Base-by-base conservation (phyloP, 495 filamentous ascomycete genomes). In the Hypoxylon subgilvum region DNA sequence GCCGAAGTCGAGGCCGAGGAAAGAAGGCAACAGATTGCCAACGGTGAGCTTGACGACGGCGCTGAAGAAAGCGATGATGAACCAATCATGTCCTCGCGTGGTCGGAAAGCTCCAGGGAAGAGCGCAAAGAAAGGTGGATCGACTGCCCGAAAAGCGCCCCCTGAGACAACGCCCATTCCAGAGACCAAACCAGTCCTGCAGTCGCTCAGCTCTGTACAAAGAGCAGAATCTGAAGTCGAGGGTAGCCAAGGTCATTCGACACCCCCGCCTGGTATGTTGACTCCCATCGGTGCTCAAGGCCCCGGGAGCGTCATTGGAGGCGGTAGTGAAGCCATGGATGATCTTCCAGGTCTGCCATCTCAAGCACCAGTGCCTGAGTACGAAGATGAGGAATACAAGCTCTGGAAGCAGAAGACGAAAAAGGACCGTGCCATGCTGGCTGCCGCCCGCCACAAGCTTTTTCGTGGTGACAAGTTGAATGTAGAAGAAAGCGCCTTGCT, bases 321-420 rank as follows among this genome's bases (percentile, higher is more conserved):
- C n/a, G n/a, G n/a, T n/a, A n/a, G n/a, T n/a, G n/a, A n/a, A n/a
- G n/a, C n/a, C n/a, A n/a, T n/a, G n/a, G n/a, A n/a, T n/a, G n/a
- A n/a, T n/a, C n/a, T n/a, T n/a, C n/a, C n/a, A n/a, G n/a, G n/a
- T n/a, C n/a, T n/a, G n/a, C n/a, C n/a, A n/a, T n/a, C n/a, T n/a
- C n/a, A n/a, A n/a, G n/a, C n/a, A n/a, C n/a, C n/a, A n/a, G n/a
- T n/a, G n/a, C n/a, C n/a, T n/a, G n/a, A n/a, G n/a, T 79, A 71
- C 41, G 82, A 96, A 58, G 92, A 97, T 63, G 84, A 90, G 1
- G 92, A 96, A 62, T 96, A 92, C 76, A 95, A 95, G 68, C 89
- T 92, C 32, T 99, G 94, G 94, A 99, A 97, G 76, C 92, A 96
- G 70, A 90, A 96, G 30, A 99, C 94, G 2, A 97, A 97, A 73